phyloP scores from a whole-genome alignment of 441 rosid species.

The Viola pubescens region DNA sequence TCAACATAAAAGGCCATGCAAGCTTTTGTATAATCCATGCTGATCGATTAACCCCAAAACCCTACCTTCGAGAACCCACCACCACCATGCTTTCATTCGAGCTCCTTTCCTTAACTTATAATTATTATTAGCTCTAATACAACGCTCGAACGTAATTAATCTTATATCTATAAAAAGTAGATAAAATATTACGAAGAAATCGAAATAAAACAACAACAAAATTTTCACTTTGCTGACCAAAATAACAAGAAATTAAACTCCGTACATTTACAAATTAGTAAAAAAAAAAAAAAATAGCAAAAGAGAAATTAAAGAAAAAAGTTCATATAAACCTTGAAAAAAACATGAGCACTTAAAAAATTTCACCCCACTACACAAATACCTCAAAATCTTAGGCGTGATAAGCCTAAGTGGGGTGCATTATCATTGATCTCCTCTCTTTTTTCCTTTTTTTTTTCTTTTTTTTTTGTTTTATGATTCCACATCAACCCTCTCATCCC shows the following conservation, averaged over 20 bases:
- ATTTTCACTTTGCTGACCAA: no score
- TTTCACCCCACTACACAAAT: constrained; percentile 32
- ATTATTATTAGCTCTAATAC: no score
- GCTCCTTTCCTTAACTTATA: no score
- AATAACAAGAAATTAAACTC: no score
- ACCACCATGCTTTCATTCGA: no score
- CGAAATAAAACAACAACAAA: no score
- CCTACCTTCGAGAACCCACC: no score
- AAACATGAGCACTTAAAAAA: constrained; percentile 13
- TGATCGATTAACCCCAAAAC: no score
- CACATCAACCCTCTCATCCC: constrained; percentile 16
- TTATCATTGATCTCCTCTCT: constrained; percentile 41
- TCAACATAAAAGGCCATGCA: neutral
- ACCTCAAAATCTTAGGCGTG: constrained; percentile 70
- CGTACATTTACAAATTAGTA: neutral
- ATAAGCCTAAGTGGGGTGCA: constrained; percentile 78
- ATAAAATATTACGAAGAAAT: no score
- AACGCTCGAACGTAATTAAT: no score
- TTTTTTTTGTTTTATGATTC: constrained; percentile 15
- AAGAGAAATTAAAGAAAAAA: constrained; percentile 7
- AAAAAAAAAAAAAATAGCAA: neutral
- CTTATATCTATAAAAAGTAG: no score
- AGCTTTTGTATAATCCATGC: no score
- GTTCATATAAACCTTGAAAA: constrained; percentile 30
- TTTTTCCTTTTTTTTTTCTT: neutral